Evolutionary conservation across 129 eudicot genomes (phyloP).

Genomic region (Helianthus tuberosus): DNA sequence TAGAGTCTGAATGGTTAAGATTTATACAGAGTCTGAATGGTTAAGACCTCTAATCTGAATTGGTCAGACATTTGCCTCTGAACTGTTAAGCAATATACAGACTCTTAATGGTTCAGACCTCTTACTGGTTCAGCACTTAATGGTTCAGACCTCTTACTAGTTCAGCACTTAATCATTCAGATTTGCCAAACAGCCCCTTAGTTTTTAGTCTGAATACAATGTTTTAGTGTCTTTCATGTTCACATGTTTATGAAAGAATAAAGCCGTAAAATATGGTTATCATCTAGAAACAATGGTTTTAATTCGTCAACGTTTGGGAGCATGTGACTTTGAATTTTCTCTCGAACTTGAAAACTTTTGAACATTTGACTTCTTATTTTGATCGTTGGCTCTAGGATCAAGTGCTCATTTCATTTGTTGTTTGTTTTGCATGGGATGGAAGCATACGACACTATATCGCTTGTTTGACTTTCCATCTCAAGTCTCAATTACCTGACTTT

Average conservation of each 20-base stretch:
- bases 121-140: no score
- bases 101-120: no score
- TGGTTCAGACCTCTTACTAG: no score
- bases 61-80: no score
- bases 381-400: conserved; percentile 1
- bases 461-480: conserved; percentile 24
- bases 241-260: conserved; percentile 8
- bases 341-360: neutral
- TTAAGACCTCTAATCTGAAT: no score
- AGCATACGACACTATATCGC: neutral
- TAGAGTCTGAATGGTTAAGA: no score
- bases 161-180: no score
- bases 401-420: conserved; percentile 1
- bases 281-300: conserved; percentile 17
- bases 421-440: conserved; percentile 1
- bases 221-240: neutral
- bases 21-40: no score
- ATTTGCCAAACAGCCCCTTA: no score
- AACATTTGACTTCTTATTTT: neutral
- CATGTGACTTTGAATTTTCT: conserved; percentile 28
- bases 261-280: conserved; percentile 8
- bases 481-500: neutral
- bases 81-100: no score
- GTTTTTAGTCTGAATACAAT: no score
- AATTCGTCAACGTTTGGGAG: conserved; percentile 10